These are phyloP conservation scores for Talaromyces wortmannii DNA, from an alignment of 495 filamentous ascomycete genomes.

Conservation along the genomic window DNA sequence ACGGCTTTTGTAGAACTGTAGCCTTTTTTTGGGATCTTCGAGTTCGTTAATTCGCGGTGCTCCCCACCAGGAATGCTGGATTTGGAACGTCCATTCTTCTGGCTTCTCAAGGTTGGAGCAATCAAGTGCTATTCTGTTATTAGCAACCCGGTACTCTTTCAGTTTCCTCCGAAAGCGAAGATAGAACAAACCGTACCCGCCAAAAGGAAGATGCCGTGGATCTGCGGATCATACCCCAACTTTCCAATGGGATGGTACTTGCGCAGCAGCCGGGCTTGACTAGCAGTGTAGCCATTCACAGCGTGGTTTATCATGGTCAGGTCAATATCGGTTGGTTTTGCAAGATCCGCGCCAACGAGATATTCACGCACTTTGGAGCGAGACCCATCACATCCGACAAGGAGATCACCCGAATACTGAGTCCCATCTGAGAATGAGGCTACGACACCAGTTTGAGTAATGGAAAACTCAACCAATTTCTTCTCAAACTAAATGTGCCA, in stretches of 20 bases:
- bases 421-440: background rate
- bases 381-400: slow-evolving; percentile 17
- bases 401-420: slow-evolving; percentile 5
- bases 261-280: slow-evolving; percentile 19
- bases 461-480: background rate
- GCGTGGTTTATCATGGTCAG: slow-evolving; percentile 8
- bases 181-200: background rate
- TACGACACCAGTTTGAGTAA: background rate
- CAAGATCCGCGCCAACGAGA: slow-evolving; percentile 7
- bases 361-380: slow-evolving; percentile 10
- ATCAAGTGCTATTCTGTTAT: slow-evolving; percentile 18
- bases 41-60: background rate
- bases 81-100: slow-evolving; percentile 29
- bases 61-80: slow-evolving; percentile 7
- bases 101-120: slow-evolving; percentile 22
- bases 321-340: slow-evolving; percentile 1
- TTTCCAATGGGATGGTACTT: slow-evolving; percentile 10
- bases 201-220: background rate
- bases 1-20: background rate
- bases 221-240: slow-evolving; percentile 1
- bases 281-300: slow-evolving; percentile 10
- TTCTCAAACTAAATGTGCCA: background rate
- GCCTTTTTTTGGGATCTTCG: background rate
- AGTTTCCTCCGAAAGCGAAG: no score
- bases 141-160: background rate